Conservation (phyloP, 208 protist genomes). For the Crithidia expoeki region DNA sequence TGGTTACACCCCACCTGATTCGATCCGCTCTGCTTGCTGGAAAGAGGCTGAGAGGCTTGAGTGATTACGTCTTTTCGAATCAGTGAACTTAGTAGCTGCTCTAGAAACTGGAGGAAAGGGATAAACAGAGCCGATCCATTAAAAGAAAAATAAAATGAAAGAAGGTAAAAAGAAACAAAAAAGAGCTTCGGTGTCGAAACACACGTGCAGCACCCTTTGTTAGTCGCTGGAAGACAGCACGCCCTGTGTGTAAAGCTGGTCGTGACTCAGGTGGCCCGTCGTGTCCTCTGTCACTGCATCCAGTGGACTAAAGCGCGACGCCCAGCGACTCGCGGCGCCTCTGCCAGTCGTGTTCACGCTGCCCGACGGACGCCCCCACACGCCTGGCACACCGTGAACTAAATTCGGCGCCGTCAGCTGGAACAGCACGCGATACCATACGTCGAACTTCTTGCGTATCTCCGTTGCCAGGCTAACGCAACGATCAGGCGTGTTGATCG, state of each 20-base stretch:
- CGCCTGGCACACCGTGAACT: conserved; percentile 34
- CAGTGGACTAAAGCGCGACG: conserved; percentile 58
- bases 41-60: too few relatives aligned
- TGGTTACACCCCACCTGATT: too few relatives aligned
- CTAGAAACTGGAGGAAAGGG: too few relatives aligned
- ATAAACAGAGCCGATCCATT: too few relatives aligned
- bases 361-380: conserved; percentile 54
- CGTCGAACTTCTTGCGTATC: conserved; percentile 75
- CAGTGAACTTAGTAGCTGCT: too few relatives aligned
- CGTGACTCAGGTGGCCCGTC: conserved; percentile 15
- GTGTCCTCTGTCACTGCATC: conserved; percentile 42
- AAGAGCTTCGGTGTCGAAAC: too few relatives aligned
- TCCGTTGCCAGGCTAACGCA: conserved; percentile 70
- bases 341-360: conserved; percentile 26
- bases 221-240: conserved; percentile 44
- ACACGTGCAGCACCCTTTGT: not conserved
- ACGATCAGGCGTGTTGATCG: conserved; percentile 47
- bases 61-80: too few relatives aligned
- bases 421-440: conserved; percentile 70
- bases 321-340: conserved; percentile 48
- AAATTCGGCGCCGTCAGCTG: conserved; percentile 51
- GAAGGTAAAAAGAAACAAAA: conserved; percentile 9
- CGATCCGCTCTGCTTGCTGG: too few relatives aligned
- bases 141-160: conserved; percentile 25
- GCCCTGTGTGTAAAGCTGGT: conserved; percentile 2